phyloP scores from a whole-genome alignment of 2,329 filamentous ascomycete genomes.

The Fonsecaea nubica region DNA sequence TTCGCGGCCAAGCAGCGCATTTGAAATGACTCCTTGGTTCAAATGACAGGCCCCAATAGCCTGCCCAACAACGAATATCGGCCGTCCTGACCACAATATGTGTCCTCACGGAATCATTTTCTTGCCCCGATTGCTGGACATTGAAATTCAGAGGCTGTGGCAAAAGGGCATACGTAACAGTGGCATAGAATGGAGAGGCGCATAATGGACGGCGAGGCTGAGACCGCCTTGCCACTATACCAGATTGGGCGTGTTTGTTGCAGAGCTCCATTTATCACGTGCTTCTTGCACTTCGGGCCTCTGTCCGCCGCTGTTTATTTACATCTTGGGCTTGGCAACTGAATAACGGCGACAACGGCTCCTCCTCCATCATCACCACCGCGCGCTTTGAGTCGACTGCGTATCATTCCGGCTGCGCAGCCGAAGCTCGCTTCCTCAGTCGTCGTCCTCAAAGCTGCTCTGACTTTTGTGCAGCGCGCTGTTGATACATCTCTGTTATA shows the following conservation, averaged over 20 bases:
- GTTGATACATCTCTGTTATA: neutral
- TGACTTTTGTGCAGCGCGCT: neutral
- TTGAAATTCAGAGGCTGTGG: neutral
- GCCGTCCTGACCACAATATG: neutral
- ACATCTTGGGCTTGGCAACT: conserved; percentile 2
- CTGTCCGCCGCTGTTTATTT: neutral
- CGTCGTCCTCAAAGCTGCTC: neutral
- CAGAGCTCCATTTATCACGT: neutral
- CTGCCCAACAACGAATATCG: neutral
- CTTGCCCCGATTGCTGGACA: neutral
- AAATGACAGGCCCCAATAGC: neutral
- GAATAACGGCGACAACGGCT: neutral
- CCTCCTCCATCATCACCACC: neutral
- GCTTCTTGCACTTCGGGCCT: neutral
- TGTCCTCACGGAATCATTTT: neutral
- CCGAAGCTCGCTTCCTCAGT: neutral
- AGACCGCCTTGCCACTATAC: neutral
- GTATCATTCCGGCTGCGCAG: neutral
- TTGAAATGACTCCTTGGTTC: neutral
- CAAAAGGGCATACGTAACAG: neutral
- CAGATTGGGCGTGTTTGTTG: neutral
- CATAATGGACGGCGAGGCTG: conserved; percentile 2
- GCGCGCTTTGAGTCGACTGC: neutral
- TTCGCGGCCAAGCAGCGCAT: neutral
- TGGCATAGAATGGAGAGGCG: neutral